Evolutionary conservation across 257 asterid species (phyloP).

Genomic region (Agastache rugosa): DNA sequence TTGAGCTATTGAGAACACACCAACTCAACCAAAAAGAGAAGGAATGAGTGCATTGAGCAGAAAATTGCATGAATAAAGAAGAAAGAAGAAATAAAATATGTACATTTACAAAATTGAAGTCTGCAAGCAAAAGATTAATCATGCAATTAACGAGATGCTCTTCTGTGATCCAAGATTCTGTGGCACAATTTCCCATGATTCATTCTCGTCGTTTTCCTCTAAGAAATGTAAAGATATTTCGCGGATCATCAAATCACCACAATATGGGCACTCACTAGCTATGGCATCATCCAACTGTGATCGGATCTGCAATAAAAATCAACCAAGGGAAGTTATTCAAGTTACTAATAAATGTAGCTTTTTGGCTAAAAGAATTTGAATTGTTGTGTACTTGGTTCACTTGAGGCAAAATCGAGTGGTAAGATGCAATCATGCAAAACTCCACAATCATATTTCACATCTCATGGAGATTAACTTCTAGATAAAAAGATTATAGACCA

Average conservation of each 20-base stretch:
- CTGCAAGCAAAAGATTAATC: constrained; percentile 17
- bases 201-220: constrained; percentile 62
- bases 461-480: background rate
- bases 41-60: background rate
- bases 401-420: background rate
- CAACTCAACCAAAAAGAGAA: background rate
- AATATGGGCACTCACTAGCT: constrained; percentile 93
- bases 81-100: constrained; percentile 10
- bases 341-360: background rate
- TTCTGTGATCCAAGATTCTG: constrained; percentile 67
- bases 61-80: background rate
- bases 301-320: constrained; percentile 66
- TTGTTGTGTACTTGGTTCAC: too few species aligned
- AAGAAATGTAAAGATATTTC: constrained; percentile 85
- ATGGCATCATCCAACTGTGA: constrained; percentile 88
- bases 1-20: background rate
- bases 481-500: background rate
- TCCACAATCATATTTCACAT: background rate
- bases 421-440: background rate
- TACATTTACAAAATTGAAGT: background rate
- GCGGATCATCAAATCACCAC: constrained; percentile 92
- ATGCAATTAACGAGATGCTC: constrained; percentile 65
- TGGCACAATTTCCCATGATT: constrained; percentile 81
- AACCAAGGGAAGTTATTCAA: constrained; percentile 15
- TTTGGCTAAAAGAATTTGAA: background rate